Evolutionary conservation across 1,284 basidiomycete species (phyloP), one percentile per base, ranked within the genome.

Genomic region (Vanrija sp.): DNA sequence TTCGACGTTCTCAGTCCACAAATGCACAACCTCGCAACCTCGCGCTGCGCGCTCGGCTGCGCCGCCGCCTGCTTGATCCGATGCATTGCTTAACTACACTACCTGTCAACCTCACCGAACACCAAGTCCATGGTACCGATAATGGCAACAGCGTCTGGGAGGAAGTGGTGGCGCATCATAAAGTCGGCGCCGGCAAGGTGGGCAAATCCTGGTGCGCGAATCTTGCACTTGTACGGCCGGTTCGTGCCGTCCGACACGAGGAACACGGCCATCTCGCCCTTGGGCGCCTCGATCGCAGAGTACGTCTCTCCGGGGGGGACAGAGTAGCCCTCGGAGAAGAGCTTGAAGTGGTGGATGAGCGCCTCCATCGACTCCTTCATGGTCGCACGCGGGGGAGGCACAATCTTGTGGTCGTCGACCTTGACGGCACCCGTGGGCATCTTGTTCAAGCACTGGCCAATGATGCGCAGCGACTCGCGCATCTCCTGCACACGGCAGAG

Each of bases 361-460:
- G 88, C 85, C 78, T 97, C 91, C 94, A 98, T 98, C 76, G 85
- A 90, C 81, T 98, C 95, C 80, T 98, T 98, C 96, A 98, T 98
- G 47, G 85, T 86, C 2, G 95, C 93, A 59, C 95, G 85, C 18
- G 96, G 93, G 39, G 95, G 96, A n/a, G 95, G 92, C 1, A 89
- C 87, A 59, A 98, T 85, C 79, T 98, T 98, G 80, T 97, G 88
- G 79, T 98, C 95, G 71, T 98, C 95, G 27, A 97, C 85, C 79
- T 95, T 98, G 80, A 93, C 78, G 44, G 85, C 91, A 45, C 95
- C 95, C 5, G 86, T 81, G 3, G 95, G 90, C 81, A 98, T 98
- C 81, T 98, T 98, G 82, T 98, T 97, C 64, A 98, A 77, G 72
- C 90, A 95, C 83, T 94, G 75, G 69, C 83, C 80, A 71, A 98